Percentiles rank a stretch among this genome's conserved stretches.
Evolutionary conservation across 176 grass and related monocot species (phyloP).

Genomic region (Eremochloa ophiuroides): DNA sequence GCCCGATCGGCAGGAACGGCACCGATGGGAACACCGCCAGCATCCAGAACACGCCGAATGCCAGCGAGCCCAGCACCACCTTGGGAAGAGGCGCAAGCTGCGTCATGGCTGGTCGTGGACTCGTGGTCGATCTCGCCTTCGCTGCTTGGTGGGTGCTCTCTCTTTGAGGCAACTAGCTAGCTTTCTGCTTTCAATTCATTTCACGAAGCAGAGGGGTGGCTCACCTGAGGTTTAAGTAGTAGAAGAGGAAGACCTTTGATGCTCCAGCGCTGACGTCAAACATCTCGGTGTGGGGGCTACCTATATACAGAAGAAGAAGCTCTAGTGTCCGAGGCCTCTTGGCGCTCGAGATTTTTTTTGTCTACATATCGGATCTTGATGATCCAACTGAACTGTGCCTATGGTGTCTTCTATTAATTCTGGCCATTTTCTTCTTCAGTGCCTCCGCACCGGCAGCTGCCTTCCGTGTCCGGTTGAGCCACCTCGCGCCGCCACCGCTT

Average conservation of each 20-base stretch:
- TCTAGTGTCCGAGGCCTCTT: background rate
- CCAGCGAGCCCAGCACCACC: slow-evolving; percentile 59
- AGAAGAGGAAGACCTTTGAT: background rate
- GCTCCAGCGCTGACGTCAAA: slow-evolving; percentile 18
- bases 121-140: no score
- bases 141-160: no score
- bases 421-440: background rate
- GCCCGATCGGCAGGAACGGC: slow-evolving; percentile 87
- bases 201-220: background rate
- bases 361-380: background rate
- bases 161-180: no score
- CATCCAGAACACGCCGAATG: slow-evolving; percentile 91
- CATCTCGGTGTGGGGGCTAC: background rate
- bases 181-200: background rate
- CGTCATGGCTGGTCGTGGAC: no score
- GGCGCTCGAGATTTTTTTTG: background rate
- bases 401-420: background rate
- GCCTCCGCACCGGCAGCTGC: no score
- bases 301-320: background rate
- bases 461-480: no score
- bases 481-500: background rate
- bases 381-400: background rate
- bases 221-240: slow-evolving; percentile 33
- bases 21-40: slow-evolving; percentile 94
- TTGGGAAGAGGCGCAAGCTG: slow-evolving; percentile 41